phyloP scores from a whole-genome alignment of 78 protist species.

The Isochrysis galbana region DNA sequence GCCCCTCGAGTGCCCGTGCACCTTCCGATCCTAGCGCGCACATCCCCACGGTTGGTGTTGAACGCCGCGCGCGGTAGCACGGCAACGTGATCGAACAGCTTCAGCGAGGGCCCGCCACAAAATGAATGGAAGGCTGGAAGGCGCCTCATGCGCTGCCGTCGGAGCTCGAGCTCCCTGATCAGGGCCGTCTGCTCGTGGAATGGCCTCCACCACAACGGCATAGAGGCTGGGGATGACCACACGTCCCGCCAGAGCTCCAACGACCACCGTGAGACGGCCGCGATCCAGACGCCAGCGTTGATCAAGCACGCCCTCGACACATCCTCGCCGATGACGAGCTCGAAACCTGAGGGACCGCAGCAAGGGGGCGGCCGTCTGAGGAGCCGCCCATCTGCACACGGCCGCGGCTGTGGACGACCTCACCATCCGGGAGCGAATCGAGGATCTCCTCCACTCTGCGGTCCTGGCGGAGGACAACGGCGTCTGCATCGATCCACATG shows the following conservation, averaged over 20 bases:
- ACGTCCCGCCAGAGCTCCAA: neutral
- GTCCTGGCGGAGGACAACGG: neutral
- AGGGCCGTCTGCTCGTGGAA: neutral
- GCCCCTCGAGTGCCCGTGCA: too few species aligned
- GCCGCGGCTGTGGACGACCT: too few species aligned
- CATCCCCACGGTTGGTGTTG: neutral
- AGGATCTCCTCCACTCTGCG: neutral
- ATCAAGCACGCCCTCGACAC: neutral
- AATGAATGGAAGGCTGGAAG: neutral
- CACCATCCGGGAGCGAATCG: neutral
- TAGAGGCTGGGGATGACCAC: neutral
- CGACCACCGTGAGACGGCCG: neutral
- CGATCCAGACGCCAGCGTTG: neutral
- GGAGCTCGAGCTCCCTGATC: neutral
- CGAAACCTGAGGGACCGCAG: neutral
- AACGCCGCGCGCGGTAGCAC: neutral
- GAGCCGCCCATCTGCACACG: too few species aligned
- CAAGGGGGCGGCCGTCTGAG: too few species aligned
- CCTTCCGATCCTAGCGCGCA: too few species aligned
- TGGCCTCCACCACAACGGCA: neutral
- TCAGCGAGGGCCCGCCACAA: neutral
- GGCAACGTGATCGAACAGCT: neutral
- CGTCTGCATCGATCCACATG: neutral
- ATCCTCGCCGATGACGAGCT: neutral
- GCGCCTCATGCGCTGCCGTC: neutral